Base-by-base conservation (phyloP, 768 basidiomycete species). In the Phlegmacium glaucopus region DNA sequence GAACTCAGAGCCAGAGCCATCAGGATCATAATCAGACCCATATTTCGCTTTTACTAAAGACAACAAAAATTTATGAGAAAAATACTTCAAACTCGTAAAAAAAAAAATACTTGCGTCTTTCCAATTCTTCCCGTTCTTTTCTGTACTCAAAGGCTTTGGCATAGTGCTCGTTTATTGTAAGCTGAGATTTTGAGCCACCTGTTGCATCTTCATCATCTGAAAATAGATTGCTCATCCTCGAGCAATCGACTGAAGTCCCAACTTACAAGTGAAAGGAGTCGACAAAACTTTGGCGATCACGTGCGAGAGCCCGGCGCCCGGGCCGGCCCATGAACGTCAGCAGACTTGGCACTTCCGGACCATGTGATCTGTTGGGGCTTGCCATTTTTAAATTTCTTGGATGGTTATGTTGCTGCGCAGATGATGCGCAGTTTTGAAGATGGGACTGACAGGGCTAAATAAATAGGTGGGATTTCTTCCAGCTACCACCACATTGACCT, bases 61-160 rank as follows among this genome's bases (percentile, higher is more conserved):
- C 6, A 42, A 27, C 10, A 16, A 49, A 41, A 5, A 40, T 45
- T 49, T 16, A 6, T 41, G 2, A 44, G 4, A 16, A 15, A 11
- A 36, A 22, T 11, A 18, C 11, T 42, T n/a, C 36, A 16, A 43
- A 43, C 18, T 30, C 42, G 30, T 35, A 49, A 10, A 16, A 44
- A 15, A 37, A 13, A 44, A 17, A 39, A 6, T 4, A 75, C 85
- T 50, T 53, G 91, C 90, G 67, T 64, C 85, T 87, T 38, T 78
- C 74, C 12, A 93, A 78, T 64, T 93, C 91, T 61, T 94, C 91
- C 18, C 88, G 76, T 58, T 92, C 89, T 62, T 93, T 94, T 57
- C 79, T 81, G 62, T 83, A 78, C 51, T 87, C 80, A 55, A 87
- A 94, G 1, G 90, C 90, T 52, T 89, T 90, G 8, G 89, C 90